A percentile compares a stretch with the other conserved stretches of the same genome.
Evolutionary conservation across 2,329 filamentous ascomycete genomes (phyloP).

Genomic region (Neopestalotiopsis rosae): DNA sequence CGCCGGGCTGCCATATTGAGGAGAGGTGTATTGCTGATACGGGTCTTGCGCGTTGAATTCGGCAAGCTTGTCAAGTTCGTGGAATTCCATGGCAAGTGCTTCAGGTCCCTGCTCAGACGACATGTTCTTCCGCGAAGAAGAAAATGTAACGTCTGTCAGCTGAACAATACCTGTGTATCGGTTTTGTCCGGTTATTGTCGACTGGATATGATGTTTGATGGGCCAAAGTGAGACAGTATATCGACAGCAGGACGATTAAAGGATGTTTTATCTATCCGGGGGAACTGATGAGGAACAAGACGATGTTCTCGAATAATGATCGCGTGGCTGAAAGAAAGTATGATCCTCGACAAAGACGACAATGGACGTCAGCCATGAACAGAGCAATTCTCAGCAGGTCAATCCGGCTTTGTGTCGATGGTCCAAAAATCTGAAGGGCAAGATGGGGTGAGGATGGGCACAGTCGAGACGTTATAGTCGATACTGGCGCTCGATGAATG

Average conservation of each 20-base stretch:
- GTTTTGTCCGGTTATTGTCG: not conserved
- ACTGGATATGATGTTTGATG: not conserved
- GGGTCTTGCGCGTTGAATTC: conserved; percentile 1
- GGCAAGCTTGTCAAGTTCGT: conserved; percentile 4
- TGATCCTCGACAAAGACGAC: conserved; percentile 9
- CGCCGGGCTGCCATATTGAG: conserved; percentile 10
- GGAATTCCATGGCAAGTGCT: not conserved
- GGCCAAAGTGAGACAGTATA: conserved; percentile 1
- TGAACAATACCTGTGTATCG: not conserved
- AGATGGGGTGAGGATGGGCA: not conserved
- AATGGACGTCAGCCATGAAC: conserved; percentile 5
- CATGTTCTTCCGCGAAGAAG: not conserved
- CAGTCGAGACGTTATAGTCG: conserved; percentile 1
- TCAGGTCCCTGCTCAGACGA: not conserved
- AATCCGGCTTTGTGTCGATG: conserved; percentile 4
- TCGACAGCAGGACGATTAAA: conserved; percentile 10
- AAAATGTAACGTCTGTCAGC: not conserved
- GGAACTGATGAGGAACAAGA: not conserved
- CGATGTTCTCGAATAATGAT: conserved; percentile 14
- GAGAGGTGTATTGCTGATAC: conserved; percentile 6
- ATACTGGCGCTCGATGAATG: too few species aligned
- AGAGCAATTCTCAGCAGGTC: conserved; percentile 3
- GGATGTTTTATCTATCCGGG: not conserved
- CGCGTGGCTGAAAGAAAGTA: not conserved
- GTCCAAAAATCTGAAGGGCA: not conserved